Percentiles rank a stretch among this genome's conserved stretches.
Conservation (phyloP, 306 rosid genomes). For the Sesbania bispinosa region DNA sequence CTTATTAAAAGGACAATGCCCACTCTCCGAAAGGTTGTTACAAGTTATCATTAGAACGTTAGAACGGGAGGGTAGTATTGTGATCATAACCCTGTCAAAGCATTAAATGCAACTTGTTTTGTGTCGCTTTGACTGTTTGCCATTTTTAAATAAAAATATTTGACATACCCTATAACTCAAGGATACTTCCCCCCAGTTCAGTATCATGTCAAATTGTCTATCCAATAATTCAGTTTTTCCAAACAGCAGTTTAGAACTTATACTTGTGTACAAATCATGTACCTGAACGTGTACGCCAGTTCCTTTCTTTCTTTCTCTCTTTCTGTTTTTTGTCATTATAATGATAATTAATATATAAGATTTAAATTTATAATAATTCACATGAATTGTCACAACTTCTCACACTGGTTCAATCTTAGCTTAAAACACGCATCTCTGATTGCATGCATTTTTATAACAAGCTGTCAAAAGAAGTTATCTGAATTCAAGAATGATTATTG, state of each 20-base stretch:
- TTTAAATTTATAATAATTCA: not conserved
- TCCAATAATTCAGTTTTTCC: no score
- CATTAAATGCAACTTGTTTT: slow-evolving; percentile 31
- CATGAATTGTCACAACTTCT: not conserved
- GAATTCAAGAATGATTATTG: not conserved
- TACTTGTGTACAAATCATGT: slow-evolving; percentile 41
- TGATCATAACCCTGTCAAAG: slow-evolving; percentile 13
- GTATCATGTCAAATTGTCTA: no score
- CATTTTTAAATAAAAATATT: not conserved
- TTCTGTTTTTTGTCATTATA: no score
- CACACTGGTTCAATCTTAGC: not conserved
- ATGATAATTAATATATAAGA: no score
- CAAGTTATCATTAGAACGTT: no score
- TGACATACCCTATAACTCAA: not conserved
- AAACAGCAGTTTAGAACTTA: no score
- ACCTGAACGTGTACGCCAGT: slow-evolving; percentile 38
- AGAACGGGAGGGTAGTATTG: no score
- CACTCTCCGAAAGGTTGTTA: no score
- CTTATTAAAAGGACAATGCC: no score
- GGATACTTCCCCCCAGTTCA: slow-evolving; percentile 33
- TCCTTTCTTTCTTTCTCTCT: not conserved
- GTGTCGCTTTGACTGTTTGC: slow-evolving; percentile 14
- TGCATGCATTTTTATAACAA: not conserved
- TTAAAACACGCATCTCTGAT: not conserved
- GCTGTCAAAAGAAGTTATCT: not conserved